Conservation (phyloP, 148 eudicot species). For the Cornus suecica region DNA sequence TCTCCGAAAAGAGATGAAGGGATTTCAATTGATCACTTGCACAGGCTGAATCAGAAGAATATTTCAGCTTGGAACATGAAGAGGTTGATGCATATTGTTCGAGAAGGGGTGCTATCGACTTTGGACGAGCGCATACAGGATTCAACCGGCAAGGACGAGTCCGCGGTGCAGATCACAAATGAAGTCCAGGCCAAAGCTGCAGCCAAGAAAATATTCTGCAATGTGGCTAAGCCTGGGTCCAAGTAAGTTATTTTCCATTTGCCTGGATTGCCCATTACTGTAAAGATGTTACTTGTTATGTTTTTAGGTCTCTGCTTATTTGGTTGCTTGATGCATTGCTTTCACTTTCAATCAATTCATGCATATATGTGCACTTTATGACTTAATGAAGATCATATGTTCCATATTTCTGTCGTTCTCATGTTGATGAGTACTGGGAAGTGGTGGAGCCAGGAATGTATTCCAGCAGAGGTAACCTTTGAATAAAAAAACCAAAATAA, state of each 20-base stretch:
- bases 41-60: constrained; percentile 50
- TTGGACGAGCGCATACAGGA: constrained; percentile 38
- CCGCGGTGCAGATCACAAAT: constrained; percentile 40
- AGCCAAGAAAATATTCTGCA: constrained; percentile 48
- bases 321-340: background rate
- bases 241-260: constrained; percentile 30
- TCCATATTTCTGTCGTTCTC: background rate
- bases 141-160: constrained; percentile 31
- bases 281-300: background rate
- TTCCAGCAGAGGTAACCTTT: no score
- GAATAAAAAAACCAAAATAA: background rate
- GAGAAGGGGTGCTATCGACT: constrained; percentile 45
- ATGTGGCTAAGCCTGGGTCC: constrained; percentile 50
- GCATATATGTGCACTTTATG: background rate
- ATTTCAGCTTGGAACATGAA: constrained; percentile 73
- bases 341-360: background rate
- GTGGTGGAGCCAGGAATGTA: no score
- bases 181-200: constrained; percentile 58
- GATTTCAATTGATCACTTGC: constrained; percentile 42
- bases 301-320: background rate
- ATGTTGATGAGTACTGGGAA: no score
- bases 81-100: constrained; percentile 42
- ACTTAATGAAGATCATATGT: constrained; percentile 9
- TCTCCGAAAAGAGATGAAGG: constrained; percentile 26
- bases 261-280: background rate